These are phyloP conservation scores for Mariannaea sp. DNA, from an alignment of 2,329 filamentous ascomycete species.

Conservation along the genomic window DNA sequence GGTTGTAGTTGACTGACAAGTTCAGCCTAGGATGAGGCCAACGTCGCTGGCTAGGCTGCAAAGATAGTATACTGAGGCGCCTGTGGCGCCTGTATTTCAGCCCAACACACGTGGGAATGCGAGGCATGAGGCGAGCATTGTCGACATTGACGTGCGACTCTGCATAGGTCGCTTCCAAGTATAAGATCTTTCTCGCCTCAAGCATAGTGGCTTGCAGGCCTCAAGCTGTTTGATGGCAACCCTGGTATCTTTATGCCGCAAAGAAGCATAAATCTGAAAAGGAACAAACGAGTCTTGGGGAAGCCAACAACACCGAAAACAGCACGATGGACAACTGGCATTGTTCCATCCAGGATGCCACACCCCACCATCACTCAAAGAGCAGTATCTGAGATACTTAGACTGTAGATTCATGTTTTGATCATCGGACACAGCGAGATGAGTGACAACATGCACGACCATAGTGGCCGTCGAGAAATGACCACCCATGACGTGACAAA, in stretches of 20 bases:
- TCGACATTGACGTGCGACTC: constrained; percentile 3
- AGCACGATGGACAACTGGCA: constrained; percentile 32
- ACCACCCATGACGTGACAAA: constrained; percentile 9
- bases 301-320: constrained; percentile 24
- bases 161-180: constrained; percentile 7
- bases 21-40: constrained; percentile 25
- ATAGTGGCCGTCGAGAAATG: not conserved
- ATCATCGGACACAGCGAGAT: constrained; percentile 3
- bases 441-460: constrained; percentile 6
- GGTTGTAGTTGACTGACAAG: constrained; percentile 24
- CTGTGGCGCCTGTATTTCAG: constrained; percentile 5
- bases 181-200: constrained; percentile 1
- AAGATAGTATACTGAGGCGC: constrained; percentile 9
- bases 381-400: constrained; percentile 1
- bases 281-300: constrained; percentile 16
- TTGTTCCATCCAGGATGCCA: constrained; percentile 22
- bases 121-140: constrained; percentile 4
- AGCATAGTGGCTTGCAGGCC: constrained; percentile 1
- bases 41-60: constrained; percentile 28
- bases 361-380: constrained; percentile 14
- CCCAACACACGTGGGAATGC: not conserved
- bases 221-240: constrained; percentile 10
- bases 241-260: constrained; percentile 25
- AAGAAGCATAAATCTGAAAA: constrained; percentile 21
- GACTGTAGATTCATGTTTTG: too few species aligned